phyloP scores from a whole-genome alignment of 2,329 filamentous ascomycete genomes.

The Tolypocladium amazonense region DNA sequence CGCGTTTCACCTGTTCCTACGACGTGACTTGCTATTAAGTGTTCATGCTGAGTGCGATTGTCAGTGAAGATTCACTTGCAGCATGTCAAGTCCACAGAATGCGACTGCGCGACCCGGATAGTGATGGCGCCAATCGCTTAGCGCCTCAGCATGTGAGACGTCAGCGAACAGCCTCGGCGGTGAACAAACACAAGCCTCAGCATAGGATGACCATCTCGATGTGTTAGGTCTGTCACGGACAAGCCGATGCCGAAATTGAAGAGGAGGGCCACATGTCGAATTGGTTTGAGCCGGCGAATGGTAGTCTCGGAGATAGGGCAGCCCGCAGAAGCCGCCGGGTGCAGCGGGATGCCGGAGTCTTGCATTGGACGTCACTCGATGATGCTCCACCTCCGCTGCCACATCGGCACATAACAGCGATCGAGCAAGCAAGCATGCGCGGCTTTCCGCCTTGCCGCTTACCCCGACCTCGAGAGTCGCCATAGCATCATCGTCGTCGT shows the following conservation, averaged over 20 bases:
- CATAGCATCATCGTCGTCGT: not conserved
- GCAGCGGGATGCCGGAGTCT: not conserved
- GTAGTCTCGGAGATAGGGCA: not conserved
- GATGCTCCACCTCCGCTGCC: not conserved
- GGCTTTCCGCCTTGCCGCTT: not conserved
- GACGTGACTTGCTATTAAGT: not conserved
- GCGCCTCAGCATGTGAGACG: no score
- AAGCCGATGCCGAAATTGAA: no score
- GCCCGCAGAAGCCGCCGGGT: not conserved
- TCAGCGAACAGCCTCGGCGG: no score
- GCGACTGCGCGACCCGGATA: not conserved
- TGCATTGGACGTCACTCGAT: not conserved
- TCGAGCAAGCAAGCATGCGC: not conserved
- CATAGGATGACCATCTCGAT: no score
- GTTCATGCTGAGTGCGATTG: not conserved
- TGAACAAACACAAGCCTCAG: no score
- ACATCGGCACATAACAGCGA: not conserved
- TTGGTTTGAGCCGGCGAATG: not conserved
- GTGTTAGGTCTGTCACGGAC: not conserved
- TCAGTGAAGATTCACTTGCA: no score
- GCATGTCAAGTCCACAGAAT: no score
- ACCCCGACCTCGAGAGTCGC: not conserved
- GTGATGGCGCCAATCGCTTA: no score
- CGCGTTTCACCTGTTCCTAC: not conserved
- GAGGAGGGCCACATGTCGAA: no score